Conservation (phyloP, 306 rosid genomes). For the Cyamopsis tetragonoloba region DNA sequence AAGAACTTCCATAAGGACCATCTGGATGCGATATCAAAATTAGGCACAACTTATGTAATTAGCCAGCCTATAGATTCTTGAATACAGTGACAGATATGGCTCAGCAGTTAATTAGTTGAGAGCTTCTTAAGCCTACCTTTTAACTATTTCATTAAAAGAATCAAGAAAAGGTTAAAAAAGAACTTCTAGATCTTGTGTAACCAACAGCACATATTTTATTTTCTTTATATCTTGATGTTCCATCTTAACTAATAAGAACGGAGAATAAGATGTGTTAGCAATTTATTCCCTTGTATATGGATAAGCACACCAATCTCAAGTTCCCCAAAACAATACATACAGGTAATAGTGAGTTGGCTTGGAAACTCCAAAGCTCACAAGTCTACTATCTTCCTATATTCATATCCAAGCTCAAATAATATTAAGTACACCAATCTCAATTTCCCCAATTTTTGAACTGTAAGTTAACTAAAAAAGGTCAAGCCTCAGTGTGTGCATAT, state of each 20-base stretch:
- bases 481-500: too few relatives aligned
- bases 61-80: neutral
- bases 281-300: neutral
- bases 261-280: neutral
- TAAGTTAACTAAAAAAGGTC: neutral
- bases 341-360: neutral
- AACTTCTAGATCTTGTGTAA: neutral
- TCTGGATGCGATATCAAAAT: neutral
- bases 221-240: neutral
- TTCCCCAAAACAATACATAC: neutral
- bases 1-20: neutral
- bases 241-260: neutral
- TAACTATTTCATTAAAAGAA: neutral
- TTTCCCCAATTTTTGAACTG: neutral
- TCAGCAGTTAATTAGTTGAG: neutral
- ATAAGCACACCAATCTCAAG: neutral
- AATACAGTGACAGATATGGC: neutral
- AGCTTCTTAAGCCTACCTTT: neutral
- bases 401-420: constrained; percentile 4
- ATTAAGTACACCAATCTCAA: constrained; percentile 7
- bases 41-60: neutral
- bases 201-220: neutral
- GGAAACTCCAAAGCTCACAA: neutral
- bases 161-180: constrained; percentile 7
- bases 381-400: neutral